Percentiles rank a stretch among this genome's conserved stretches.
Evolutionary conservation across 495 filamentous ascomycete genomes (phyloP).

Genomic region (Aspergillus kassunensis): DNA sequence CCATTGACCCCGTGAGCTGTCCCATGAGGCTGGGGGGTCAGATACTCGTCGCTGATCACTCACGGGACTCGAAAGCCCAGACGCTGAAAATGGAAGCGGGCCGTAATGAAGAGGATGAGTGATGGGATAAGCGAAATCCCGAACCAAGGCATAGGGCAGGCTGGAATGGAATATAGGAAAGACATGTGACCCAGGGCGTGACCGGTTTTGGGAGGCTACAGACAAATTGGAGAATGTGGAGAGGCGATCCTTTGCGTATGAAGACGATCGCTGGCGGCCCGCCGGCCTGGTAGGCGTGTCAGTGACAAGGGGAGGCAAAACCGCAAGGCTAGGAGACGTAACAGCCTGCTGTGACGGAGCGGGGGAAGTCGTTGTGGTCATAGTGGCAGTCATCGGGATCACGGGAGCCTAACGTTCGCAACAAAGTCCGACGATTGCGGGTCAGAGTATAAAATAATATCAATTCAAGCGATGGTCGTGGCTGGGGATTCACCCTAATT

Average conservation of each 20-base stretch:
- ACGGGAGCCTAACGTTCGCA: not conserved
- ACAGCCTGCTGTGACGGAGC: conserved; percentile 40
- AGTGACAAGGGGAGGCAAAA: conserved; percentile 39
- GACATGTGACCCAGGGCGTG: conserved; percentile 70
- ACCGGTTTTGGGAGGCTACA: conserved; percentile 51
- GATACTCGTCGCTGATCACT: conserved; percentile 78
- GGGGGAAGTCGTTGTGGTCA: conserved; percentile 59
- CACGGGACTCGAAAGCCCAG: conserved; percentile 76
- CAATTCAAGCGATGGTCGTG: conserved; percentile 19
- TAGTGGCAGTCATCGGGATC: conserved; percentile 43
- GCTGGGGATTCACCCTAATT: conserved; percentile 33
- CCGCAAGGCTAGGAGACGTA: conserved; percentile 35
- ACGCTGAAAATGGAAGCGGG: conserved; percentile 70
- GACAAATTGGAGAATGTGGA: conserved; percentile 63
- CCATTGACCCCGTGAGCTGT: conserved; percentile 49
- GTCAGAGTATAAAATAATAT: conserved; percentile 14
- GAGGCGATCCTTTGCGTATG: conserved; percentile 69
- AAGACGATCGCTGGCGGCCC: conserved; percentile 60
- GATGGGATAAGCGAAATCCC: conserved; percentile 90
- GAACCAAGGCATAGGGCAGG: conserved; percentile 82
- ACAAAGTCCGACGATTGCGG: conserved; percentile 7
- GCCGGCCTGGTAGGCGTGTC: conserved; percentile 35
- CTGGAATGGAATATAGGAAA: conserved; percentile 84
- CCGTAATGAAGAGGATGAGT: conserved; percentile 90
- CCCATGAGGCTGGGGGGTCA: conserved; percentile 67